phyloP scores from a whole-genome alignment of 23 red algal species.

The Gracilaria caudata region DNA sequence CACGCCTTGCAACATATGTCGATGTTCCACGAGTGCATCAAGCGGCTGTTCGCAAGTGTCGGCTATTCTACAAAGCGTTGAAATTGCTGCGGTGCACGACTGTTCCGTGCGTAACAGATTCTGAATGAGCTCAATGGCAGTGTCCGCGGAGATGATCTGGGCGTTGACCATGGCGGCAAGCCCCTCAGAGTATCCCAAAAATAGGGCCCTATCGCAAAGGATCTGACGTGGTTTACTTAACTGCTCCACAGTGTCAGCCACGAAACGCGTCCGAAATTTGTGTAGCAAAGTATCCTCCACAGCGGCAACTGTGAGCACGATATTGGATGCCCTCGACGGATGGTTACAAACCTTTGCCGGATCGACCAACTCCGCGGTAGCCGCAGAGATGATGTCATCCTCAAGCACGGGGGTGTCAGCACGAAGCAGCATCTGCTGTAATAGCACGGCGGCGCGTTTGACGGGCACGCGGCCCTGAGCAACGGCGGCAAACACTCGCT shows the following conservation, averaged over 20 bases:
- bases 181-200: slow-evolving; percentile 44
- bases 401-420: neutral
- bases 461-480: neutral
- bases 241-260: neutral
- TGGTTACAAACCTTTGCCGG: slow-evolving; percentile 14
- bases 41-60: neutral
- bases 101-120: neutral
- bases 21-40: neutral
- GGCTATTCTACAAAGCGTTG: slow-evolving; percentile 28
- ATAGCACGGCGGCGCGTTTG: slow-evolving; percentile 11
- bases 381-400: neutral
- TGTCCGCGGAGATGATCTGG: slow-evolving; percentile 1
- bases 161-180: slow-evolving; percentile 18
- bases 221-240: neutral
- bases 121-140: slow-evolving; percentile 7
- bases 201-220: slow-evolving; percentile 24
- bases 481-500: slow-evolving; percentile 14
- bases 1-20: neutral
- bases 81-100: slow-evolving; percentile 5
- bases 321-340: slow-evolving; percentile 3
- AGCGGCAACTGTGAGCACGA: slow-evolving; percentile 5
- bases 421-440: neutral
- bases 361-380: neutral
- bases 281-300: neutral
- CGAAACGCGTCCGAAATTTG: neutral